Conservation (phyloP, 805 yeast species). For the Yarrowia yakushimensis region DNA sequence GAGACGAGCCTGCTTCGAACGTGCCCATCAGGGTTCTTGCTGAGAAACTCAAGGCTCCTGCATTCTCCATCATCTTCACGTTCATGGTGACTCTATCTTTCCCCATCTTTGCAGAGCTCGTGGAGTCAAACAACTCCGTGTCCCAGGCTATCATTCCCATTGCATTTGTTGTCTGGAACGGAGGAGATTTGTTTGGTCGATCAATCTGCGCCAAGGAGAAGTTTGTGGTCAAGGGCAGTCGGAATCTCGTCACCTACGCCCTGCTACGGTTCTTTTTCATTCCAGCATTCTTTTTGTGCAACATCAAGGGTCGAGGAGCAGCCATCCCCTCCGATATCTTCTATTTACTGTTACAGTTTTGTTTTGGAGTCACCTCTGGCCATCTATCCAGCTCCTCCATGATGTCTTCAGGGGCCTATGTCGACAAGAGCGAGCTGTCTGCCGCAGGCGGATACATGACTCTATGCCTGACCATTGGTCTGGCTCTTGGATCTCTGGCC, state of each 20-base stretch:
- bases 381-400: slow-evolving; percentile 76
- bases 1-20: neutral
- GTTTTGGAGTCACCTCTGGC: slow-evolving; percentile 86
- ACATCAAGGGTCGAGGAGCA: slow-evolving; percentile 47
- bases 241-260: slow-evolving; percentile 52
- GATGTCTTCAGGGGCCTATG: slow-evolving; percentile 64
- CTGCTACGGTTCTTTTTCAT: slow-evolving; percentile 53
- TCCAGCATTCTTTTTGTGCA: slow-evolving; percentile 70
- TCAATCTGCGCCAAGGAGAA: slow-evolving; percentile 53
- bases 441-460: slow-evolving; percentile 95
- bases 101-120: slow-evolving; percentile 84
- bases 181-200: slow-evolving; percentile 83
- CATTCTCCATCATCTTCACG: slow-evolving; percentile 64
- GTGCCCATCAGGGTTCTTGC: slow-evolving; percentile 44
- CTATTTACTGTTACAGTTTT: slow-evolving; percentile 66
- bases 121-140: slow-evolving; percentile 33
- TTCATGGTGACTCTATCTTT: slow-evolving; percentile 73
- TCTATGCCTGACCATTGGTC: slow-evolving; percentile 70
- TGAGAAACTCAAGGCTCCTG: slow-evolving; percentile 60
- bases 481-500: slow-evolving; percentile 71
- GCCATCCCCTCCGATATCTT: slow-evolving; percentile 51
- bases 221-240: slow-evolving; percentile 46
- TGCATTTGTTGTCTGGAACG: slow-evolving; percentile 80
- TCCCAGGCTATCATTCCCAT: slow-evolving; percentile 61
- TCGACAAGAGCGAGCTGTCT: slow-evolving; percentile 64